Base-by-base conservation (phyloP, 192 early-diverging fungal species). In the Spizellomyces punctatus region DNA sequence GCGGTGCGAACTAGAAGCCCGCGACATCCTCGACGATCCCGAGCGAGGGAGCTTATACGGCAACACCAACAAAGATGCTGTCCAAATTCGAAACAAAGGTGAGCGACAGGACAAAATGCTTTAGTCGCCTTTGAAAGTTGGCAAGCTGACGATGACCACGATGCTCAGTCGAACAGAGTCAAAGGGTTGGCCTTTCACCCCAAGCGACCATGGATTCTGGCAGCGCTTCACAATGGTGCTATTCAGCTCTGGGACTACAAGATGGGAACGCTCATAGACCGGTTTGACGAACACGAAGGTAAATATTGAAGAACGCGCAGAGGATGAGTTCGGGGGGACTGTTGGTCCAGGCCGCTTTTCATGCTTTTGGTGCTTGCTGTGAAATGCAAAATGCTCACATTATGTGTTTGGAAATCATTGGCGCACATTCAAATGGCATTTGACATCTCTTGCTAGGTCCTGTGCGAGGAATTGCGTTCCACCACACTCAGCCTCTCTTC, bases 281-380 rank as follows among this genome's bases (percentile, higher is more conserved):
- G 95, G 44, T 99, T 98, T 80, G 98, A 99, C 69, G 98, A 99
- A 78, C 98, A 99, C 77, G 96, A 99, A 91, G 95, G 95, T 96
- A 81, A 57, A 47, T 45, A 52, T 27, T 9, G 9, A 17, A 22
- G 36, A 41, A 44, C 27, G 62, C 22, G 49, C 42, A 52, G 42
- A 36, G 27, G 27, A 36, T 36, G 27, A 36, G 27, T 36, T 36
- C 27, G 27, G 27, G 27, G 27, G 0, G 27, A 36, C 27, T 3
- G 27, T 36, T 36, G 27, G 27, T 36, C 27, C 27, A 36, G 27
- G 3, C 27, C 27, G 27, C 27, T 36, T 36, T 36, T 36, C 1
- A 3, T 36, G 27, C 27, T 36, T 36, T 36, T 36, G 27, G 27
- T 36, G 27, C 27, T 36, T 36, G 27, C 27, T 36, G 27, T 36